A percentile compares a stretch with the other conserved stretches of the same genome.
Evolutionary conservation across 2,329 filamentous ascomycete genomes (phyloP).

Genomic region (Colletotrichum brevisporum): DNA sequence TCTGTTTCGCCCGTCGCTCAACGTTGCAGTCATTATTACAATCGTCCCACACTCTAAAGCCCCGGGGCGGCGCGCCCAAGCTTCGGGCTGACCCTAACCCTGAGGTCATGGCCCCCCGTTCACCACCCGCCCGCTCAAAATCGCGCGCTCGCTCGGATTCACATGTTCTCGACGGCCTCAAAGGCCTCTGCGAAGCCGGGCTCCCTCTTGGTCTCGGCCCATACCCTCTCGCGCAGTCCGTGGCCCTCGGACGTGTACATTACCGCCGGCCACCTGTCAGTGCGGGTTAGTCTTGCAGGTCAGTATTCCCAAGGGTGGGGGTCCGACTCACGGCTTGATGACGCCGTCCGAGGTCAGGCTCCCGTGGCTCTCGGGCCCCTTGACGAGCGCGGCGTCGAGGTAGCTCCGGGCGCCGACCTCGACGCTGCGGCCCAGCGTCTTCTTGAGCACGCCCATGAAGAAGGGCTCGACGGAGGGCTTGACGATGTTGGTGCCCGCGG

Average conservation of each 20-base stretch:
- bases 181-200: slow-evolving; percentile 37
- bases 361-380: slow-evolving; percentile 64
- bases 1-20: too few species aligned
- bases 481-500: slow-evolving; percentile 58
- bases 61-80: too few species aligned
- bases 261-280: slow-evolving; percentile 23
- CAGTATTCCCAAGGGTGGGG: neutral
- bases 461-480: slow-evolving; percentile 45
- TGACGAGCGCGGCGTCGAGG: slow-evolving; percentile 59
- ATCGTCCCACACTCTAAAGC: too few species aligned
- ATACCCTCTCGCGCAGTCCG: slow-evolving; percentile 28
- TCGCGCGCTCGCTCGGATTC: too few species aligned
- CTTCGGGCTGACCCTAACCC: neutral
- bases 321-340: slow-evolving; percentile 58
- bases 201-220: slow-evolving; percentile 36
- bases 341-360: slow-evolving; percentile 62
- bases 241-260: slow-evolving; percentile 38
- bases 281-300: neutral
- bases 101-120: too few species aligned
- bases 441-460: slow-evolving; percentile 42
- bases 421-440: slow-evolving; percentile 47
- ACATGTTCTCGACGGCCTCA: slow-evolving; percentile 20
- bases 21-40: too few species aligned
- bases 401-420: slow-evolving; percentile 60
- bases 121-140: too few species aligned